Evolutionary conservation across 2,329 filamentous ascomycete genomes (phyloP).

Genomic region (Sarocladium kiliense): DNA sequence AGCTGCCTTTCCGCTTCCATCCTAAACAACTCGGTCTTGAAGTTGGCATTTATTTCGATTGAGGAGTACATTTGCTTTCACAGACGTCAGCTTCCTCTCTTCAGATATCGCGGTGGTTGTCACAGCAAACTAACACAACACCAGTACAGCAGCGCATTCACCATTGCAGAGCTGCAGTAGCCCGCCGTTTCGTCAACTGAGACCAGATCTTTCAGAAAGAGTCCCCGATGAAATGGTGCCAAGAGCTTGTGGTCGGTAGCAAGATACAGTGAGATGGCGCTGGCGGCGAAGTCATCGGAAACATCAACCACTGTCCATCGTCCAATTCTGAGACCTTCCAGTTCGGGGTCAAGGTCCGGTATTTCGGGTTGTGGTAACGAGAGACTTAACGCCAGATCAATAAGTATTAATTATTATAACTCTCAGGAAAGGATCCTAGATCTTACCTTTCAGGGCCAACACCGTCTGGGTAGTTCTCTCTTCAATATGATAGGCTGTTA

Average conservation of each 20-base stretch:
- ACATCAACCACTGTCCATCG: slow-evolving; percentile 30
- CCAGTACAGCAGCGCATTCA: slow-evolving; percentile 28
- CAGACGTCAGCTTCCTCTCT: not conserved
- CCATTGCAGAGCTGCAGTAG: slow-evolving; percentile 26
- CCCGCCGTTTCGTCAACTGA: slow-evolving; percentile 7
- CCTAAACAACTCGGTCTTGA: slow-evolving; percentile 17
- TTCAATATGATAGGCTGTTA: not conserved
- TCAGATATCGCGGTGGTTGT: too few species aligned
- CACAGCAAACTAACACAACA: slow-evolving; percentile 23
- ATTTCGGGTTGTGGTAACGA: not conserved
- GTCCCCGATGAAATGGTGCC: slow-evolving; percentile 27
- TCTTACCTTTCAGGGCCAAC: not conserved
- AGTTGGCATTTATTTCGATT: slow-evolving; percentile 19
- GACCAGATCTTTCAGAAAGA: slow-evolving; percentile 30
- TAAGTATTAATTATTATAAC: too few species aligned
- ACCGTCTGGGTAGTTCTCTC: not conserved
- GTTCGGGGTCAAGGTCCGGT: slow-evolving; percentile 19
- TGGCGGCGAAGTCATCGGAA: slow-evolving; percentile 22
- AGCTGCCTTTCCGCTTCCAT: slow-evolving; percentile 22
- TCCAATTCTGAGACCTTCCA: slow-evolving; percentile 22
- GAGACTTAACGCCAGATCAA: not conserved
- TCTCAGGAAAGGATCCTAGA: too few species aligned
- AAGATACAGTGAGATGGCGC: slow-evolving; percentile 30
- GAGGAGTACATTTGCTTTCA: slow-evolving; percentile 29
- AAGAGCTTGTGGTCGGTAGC: slow-evolving; percentile 33